phyloP scores from a whole-genome alignment of 257 asterid species.

The Dorcoceras hygrometricum region DNA sequence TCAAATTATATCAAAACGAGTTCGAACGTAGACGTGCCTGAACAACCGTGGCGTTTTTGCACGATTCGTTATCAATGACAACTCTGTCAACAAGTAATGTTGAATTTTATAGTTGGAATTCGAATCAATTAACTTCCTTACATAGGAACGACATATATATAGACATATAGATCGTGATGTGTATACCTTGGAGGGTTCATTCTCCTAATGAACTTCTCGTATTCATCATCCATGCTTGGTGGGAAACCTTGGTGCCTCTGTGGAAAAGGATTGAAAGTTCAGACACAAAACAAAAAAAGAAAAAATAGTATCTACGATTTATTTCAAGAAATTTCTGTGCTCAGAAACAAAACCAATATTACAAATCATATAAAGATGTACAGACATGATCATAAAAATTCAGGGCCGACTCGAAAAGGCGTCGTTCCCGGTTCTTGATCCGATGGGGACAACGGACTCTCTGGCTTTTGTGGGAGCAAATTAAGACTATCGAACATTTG shows the following conservation, averaged over 20 bases:
- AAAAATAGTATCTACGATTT: neutral
- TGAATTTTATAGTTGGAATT: slow-evolving; percentile 12
- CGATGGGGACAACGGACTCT: neutral
- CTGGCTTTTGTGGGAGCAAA: neutral
- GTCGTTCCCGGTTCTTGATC: neutral
- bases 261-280: slow-evolving; percentile 18
- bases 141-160: neutral
- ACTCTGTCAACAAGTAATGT: slow-evolving; percentile 50
- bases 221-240: slow-evolving; percentile 84
- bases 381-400: neutral
- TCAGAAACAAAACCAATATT: neutral
- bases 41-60: slow-evolving; percentile 85
- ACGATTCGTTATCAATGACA: slow-evolving; percentile 84
- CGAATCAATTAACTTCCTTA: neutral
- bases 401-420: neutral
- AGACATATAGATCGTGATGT: neutral
- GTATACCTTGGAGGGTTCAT: slow-evolving; percentile 89
- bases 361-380: neutral
- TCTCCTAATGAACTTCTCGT: slow-evolving; percentile 80
- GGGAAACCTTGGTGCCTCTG: slow-evolving; percentile 61
- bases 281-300: slow-evolving; percentile 26
- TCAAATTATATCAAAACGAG: slow-evolving; percentile 13
- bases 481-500: neutral
- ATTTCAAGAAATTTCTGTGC: neutral
- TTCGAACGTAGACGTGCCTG: slow-evolving; percentile 44